Conservation (phyloP, 1,284 basidiomycete species). For the Trichosporon asahii region DNA sequence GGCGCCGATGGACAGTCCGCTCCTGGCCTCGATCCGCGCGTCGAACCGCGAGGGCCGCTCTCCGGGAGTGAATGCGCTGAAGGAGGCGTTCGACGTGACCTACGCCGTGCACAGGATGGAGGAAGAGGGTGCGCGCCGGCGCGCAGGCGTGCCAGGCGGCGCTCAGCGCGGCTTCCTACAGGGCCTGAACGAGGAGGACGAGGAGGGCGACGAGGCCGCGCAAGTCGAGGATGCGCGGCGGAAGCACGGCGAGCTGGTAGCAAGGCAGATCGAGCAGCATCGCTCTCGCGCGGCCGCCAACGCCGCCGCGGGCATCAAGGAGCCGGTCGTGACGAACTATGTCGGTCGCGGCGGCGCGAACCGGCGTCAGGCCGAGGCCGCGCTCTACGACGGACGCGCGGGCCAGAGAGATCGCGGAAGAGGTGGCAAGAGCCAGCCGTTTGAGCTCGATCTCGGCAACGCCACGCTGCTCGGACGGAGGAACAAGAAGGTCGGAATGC, state of each 20-base stretch:
- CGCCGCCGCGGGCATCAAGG: conserved; percentile 51
- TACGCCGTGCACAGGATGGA: conserved; percentile 99
- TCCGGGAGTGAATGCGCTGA: conserved; percentile 84
- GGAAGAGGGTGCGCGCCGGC: conserved; percentile 85
- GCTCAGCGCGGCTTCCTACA: conserved; percentile 72
- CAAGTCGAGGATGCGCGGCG: conserved; percentile 56
- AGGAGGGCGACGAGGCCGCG: conserved; percentile 60
- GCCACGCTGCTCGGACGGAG: conserved; percentile 72
- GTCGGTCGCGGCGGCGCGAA: conserved; percentile 51
- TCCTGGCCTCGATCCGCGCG: conserved; percentile 74
- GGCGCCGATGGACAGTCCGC: conserved; percentile 81
- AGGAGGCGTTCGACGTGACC: conserved; percentile 98
- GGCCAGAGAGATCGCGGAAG: conserved; percentile 64
- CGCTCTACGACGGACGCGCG: conserved; percentile 66
- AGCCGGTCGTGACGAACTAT: conserved; percentile 52
- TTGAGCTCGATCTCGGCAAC: conserved; percentile 77
- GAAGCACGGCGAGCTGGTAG: conserved; percentile 56
- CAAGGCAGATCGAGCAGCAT: conserved; percentile 51
- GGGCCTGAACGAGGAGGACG: conserved; percentile 90
- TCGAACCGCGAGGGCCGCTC: conserved; percentile 74
- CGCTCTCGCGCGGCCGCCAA: conserved; percentile 49
- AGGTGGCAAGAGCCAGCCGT: conserved; percentile 51
- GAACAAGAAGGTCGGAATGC: conserved; percentile 11
- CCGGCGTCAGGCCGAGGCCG: conserved; percentile 54
- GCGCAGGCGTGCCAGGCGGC: conserved; percentile 66